Conservation (phyloP, 73 alveolate genomes). For the Blepharisma stoltei region DNA sequence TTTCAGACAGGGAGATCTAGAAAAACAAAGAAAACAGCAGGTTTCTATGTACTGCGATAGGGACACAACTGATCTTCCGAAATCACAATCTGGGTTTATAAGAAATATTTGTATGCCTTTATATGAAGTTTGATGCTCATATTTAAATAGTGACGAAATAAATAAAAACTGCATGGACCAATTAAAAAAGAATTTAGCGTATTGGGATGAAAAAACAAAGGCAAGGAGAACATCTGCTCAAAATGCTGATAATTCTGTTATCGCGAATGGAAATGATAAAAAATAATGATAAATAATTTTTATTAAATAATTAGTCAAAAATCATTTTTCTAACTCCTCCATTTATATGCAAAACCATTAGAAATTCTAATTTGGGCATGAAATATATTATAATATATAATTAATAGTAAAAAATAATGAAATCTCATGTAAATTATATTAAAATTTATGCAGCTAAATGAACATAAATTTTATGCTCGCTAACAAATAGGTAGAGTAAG, state of each 20-base stretch:
- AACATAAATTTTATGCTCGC: too few relatives aligned
- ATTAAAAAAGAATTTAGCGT: background rate
- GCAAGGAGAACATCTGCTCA: background rate
- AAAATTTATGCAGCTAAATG: too few relatives aligned
- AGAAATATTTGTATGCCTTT: slow-evolving; percentile 10
- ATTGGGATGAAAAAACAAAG: slow-evolving; percentile 7
- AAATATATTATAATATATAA: too few relatives aligned
- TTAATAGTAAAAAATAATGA: too few relatives aligned
- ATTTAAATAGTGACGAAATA: background rate
- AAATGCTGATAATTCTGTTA: too few relatives aligned
- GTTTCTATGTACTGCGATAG: slow-evolving; percentile 20
- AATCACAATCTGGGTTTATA: slow-evolving; percentile 25
- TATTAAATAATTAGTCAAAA: background rate
- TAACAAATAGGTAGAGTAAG: too few relatives aligned
- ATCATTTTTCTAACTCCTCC: too few relatives aligned
- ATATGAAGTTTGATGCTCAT: background rate
- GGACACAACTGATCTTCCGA: slow-evolving; percentile 8
- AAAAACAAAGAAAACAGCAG: slow-evolving; percentile 30
- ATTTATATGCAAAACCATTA: too few relatives aligned
- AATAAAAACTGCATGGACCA: slow-evolving; percentile 7
- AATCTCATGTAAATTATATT: too few relatives aligned
- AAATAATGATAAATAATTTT: background rate
- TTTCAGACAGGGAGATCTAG: slow-evolving; percentile 43
- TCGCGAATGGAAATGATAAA: background rate
- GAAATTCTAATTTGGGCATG: too few relatives aligned